Evolutionary conservation across 208 protist species (phyloP).

Genomic region (Balamuthia mandrillaris): DNA sequence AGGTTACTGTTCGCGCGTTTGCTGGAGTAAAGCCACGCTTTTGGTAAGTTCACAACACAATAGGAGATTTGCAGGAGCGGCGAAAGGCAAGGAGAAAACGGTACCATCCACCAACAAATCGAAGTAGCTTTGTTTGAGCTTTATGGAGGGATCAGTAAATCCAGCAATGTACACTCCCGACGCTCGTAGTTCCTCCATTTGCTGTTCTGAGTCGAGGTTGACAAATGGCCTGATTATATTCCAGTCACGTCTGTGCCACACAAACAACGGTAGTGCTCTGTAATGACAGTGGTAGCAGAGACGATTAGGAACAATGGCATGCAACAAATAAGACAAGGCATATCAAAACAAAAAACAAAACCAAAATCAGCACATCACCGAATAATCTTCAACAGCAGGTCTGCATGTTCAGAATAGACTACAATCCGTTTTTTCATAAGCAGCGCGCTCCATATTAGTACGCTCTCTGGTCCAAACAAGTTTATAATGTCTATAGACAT

Average conservation of each 20-base stretch:
- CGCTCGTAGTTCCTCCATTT: neutral
- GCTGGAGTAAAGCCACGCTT: neutral
- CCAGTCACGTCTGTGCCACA: slow-evolving; percentile 45
- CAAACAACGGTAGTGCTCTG: slow-evolving; percentile 2
- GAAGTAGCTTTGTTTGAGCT: neutral
- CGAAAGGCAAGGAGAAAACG: no score
- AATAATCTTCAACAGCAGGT: neutral
- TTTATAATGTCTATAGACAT: neutral
- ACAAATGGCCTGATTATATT: slow-evolving; percentile 7
- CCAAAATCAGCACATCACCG: no score
- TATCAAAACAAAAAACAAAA: neutral
- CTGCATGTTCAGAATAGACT: neutral
- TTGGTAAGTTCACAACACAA: neutral
- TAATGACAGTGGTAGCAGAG: neutral
- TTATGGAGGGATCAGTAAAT: slow-evolving; percentile 20
- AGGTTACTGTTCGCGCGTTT: neutral
- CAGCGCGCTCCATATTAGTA: slow-evolving; percentile 22
- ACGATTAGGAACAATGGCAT: neutral
- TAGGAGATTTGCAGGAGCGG: neutral
- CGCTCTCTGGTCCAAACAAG: neutral
- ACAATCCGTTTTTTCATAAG: slow-evolving; percentile 23
- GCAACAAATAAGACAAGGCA: neutral
- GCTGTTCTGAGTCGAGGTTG: neutral
- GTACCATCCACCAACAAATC: slow-evolving; percentile 22
- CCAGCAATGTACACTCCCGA: neutral